phyloP scores from a whole-genome alignment of 1,284 basidiomycete species.

The Sparassis latifolia region DNA sequence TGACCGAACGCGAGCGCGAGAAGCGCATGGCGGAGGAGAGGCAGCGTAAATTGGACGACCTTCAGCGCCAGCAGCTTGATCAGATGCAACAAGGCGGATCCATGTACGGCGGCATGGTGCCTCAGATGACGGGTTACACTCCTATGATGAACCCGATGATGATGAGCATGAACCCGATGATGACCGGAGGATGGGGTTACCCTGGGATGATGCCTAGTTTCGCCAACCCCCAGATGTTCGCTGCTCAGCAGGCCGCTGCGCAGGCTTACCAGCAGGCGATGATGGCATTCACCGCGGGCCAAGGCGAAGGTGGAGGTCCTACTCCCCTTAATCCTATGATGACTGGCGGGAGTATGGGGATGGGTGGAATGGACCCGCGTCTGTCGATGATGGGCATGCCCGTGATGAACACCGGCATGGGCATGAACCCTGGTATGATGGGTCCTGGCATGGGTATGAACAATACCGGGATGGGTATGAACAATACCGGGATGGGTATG shows the following conservation, averaged over 20 bases:
- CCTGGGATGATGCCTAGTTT: constrained; percentile 61
- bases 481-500: constrained; percentile 14
- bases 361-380: constrained; percentile 37
- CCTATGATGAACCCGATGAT: constrained; percentile 51
- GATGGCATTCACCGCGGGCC: constrained; percentile 77
- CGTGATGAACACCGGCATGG: constrained; percentile 33
- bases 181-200: constrained; percentile 39
- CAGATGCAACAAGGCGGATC: constrained; percentile 74
- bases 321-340: constrained; percentile 46
- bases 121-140: constrained; percentile 38
- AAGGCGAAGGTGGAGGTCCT: constrained; percentile 40
- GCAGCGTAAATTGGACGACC: constrained; percentile 86
- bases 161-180: constrained; percentile 48
- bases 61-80: constrained; percentile 84
- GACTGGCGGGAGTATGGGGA: constrained; percentile 38
- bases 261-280: constrained; percentile 90
- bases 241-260: constrained; percentile 82
- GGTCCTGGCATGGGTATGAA: constrained; percentile 8
- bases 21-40: constrained; percentile 86
- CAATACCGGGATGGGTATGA: constrained; percentile 15
- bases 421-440: constrained; percentile 15
- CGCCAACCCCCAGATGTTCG: constrained; percentile 77
- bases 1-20: constrained; percentile 94
- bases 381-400: constrained; percentile 53
- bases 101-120: constrained; percentile 49